Conservation (phyloP, 148 eudicot genomes). For the Rhododendron mucronatum region DNA sequence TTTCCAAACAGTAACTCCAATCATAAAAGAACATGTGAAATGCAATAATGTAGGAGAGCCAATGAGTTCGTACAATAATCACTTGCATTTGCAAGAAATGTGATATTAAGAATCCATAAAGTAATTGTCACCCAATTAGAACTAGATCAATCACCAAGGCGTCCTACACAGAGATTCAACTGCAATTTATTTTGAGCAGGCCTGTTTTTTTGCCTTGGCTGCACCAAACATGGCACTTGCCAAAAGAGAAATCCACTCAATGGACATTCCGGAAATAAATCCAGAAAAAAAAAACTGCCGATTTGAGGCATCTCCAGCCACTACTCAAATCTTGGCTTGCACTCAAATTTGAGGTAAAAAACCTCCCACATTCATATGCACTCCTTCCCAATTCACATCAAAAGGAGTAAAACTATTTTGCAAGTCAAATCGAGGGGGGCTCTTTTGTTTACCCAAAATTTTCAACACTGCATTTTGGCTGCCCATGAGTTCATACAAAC, state of each 20-base stretch:
- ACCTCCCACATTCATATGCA: no score
- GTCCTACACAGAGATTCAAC: background rate
- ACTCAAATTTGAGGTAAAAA: background rate
- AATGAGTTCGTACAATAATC: background rate
- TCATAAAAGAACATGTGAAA: background rate
- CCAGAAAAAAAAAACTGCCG: background rate
- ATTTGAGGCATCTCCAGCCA: background rate
- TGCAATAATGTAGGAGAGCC: background rate
- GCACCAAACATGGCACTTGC: slow-evolving; percentile 25
- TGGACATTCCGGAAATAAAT: background rate
- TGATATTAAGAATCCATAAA: background rate
- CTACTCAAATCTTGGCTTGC: background rate
- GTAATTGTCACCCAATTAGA: background rate
- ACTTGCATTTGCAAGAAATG: background rate
- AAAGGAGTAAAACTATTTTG: background rate
- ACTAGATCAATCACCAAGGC: background rate
- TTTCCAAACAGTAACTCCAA: background rate
- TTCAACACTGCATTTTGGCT: background rate
- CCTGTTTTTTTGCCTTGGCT: slow-evolving; percentile 83
- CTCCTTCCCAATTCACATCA: background rate
- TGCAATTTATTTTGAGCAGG: slow-evolving; percentile 3
- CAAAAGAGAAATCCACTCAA: slow-evolving; percentile 6
- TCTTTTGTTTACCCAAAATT: background rate
- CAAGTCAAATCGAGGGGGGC: background rate
- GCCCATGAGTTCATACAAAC: background rate